Percentiles rank a stretch among this genome's conserved stretches.
Conservation (phyloP, 768 basidiomycete species). For the Exidia glandulosa region DNA sequence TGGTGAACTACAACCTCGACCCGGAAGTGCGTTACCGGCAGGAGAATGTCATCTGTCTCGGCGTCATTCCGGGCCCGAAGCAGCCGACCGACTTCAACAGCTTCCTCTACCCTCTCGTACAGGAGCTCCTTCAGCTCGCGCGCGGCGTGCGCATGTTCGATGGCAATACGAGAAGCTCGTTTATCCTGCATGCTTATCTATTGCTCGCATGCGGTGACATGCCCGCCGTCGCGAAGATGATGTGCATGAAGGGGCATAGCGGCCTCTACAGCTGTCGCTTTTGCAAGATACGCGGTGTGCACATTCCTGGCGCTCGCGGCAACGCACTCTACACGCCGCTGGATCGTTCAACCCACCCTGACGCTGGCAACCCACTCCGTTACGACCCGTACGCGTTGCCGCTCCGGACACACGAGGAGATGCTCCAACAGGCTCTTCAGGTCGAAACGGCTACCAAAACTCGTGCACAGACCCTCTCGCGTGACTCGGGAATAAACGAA, state of each 20-base stretch:
- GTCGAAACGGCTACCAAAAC: conserved; percentile 13
- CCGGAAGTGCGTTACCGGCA: conserved; percentile 27
- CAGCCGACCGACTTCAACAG: conserved; percentile 30
- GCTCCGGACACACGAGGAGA: no score
- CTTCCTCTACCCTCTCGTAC: conserved; percentile 25
- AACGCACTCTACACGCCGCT: no score
- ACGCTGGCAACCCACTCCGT: no score
- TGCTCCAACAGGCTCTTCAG: neutral
- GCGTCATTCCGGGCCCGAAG: conserved; percentile 35
- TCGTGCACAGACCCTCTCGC: conserved; percentile 14
- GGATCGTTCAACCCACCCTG: no score
- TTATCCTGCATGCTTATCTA: conserved; percentile 20
- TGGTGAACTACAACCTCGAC: conserved; percentile 33
- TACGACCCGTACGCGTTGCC: no score
- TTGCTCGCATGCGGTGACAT: conserved; percentile 24
- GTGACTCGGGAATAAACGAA: conserved; percentile 24
- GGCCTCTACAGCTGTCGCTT: no score
- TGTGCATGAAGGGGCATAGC: no score
- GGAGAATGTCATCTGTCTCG: conserved; percentile 25
- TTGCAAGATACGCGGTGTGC: no score
- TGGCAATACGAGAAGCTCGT: no score
- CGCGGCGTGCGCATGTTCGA: conserved; percentile 19
- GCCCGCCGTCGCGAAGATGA: conserved; percentile 12
- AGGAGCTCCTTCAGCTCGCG: conserved; percentile 25
- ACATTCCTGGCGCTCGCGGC: no score